Percentiles rank a stretch among this genome's conserved stretches.
These are phyloP conservation scores for Dionaea muscipula DNA, from an alignment of 179 eudicot genomes.

Conservation along the genomic window DNA sequence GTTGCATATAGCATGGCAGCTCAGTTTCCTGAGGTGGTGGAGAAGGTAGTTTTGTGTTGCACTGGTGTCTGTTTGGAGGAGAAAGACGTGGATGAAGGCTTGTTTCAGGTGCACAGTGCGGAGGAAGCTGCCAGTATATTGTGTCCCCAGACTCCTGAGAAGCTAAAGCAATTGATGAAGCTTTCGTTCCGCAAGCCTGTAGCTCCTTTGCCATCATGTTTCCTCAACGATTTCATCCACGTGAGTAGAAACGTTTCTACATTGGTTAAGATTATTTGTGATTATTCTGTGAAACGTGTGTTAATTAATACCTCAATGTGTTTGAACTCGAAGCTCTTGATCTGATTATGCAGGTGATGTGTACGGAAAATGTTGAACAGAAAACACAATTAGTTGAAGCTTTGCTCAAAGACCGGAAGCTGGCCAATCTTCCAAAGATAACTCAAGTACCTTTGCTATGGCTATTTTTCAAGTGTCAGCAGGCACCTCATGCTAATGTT, in stretches of 20 bases:
- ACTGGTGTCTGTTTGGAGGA: conserved; percentile 73
- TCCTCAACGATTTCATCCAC: conserved; percentile 57
- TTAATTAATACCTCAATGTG: neutral
- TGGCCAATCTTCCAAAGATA: conserved; percentile 72
- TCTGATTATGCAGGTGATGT: conserved; percentile 49
- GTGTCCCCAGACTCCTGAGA: conserved; percentile 57
- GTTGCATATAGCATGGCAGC: conserved; percentile 71
- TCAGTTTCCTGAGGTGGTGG: conserved; percentile 48
- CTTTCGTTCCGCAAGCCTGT: conserved; percentile 44
- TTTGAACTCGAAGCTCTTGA: neutral
- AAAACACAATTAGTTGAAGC: conserved; percentile 53
- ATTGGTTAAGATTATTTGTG: no score
- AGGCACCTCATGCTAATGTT: no score
- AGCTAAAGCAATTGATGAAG: conserved; percentile 42
- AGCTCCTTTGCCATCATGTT: conserved; percentile 43
- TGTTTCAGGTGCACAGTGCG: conserved; percentile 48
- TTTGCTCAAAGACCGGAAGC: conserved; percentile 51
- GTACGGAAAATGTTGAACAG: conserved; percentile 43
- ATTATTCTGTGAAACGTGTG: no score
- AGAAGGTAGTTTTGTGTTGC: conserved; percentile 51
- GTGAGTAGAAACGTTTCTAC: conserved; percentile 36
- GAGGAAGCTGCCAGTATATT: conserved; percentile 55
- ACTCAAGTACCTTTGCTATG: conserved; percentile 32
- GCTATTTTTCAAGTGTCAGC: no score
- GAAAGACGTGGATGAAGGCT: conserved; percentile 45